Conservation (phyloP, 495 filamentous ascomycete genomes). For the Lepraria neglecta region DNA sequence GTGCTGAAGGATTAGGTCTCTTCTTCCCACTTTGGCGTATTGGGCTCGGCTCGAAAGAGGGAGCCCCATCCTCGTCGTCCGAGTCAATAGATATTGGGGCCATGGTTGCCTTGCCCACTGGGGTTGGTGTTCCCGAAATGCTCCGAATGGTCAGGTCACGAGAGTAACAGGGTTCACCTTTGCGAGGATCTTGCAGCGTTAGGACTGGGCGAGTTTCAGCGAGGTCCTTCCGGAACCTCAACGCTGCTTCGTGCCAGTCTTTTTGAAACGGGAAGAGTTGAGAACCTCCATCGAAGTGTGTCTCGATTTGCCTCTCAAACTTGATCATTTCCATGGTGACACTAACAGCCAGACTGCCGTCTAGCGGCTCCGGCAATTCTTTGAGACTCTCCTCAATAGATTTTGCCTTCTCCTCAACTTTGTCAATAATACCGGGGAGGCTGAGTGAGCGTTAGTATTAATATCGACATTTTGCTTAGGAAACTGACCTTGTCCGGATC, state of each 20-base stretch:
- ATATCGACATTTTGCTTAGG: background rate
- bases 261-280: slow-evolving; percentile 29
- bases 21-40: slow-evolving; percentile 16
- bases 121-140: slow-evolving; percentile 11
- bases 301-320: slow-evolving; percentile 35
- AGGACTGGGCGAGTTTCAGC: slow-evolving; percentile 35
- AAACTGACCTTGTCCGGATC: slow-evolving; percentile 45
- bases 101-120: background rate
- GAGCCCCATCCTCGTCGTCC: slow-evolving; percentile 11
- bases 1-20: background rate
- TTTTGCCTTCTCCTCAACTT: slow-evolving; percentile 47
- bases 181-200: slow-evolving; percentile 11
- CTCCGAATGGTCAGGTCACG: too few relatives aligned
- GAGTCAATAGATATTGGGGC: slow-evolving; percentile 11
- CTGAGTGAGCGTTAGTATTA: slow-evolving; percentile 30
- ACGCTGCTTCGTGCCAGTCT: slow-evolving; percentile 34
- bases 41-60: background rate
- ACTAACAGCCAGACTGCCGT: slow-evolving; percentile 34
- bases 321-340: slow-evolving; percentile 36
- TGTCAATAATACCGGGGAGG: slow-evolving; percentile 52
- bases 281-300: slow-evolving; percentile 30
- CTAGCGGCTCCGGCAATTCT: slow-evolving; percentile 50
- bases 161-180: background rate
- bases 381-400: slow-evolving; percentile 44
- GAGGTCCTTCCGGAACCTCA: slow-evolving; percentile 37